Evolutionary conservation across 208 protist genomes (phyloP).

Genomic region (Endotrypanum monterogeii): DNA sequence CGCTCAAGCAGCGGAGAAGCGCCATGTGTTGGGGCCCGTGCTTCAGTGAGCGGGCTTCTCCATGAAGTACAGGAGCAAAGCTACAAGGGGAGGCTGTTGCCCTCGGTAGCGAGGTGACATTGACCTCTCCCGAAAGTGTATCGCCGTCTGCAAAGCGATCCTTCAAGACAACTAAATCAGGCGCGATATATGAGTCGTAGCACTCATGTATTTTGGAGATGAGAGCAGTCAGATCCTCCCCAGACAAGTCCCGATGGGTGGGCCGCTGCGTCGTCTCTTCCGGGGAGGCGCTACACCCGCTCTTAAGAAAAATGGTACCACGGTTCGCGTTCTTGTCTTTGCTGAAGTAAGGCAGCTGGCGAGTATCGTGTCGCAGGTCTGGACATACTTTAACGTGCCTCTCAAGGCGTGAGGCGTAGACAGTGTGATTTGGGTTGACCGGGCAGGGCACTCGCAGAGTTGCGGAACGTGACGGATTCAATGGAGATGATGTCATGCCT

Average conservation of each 20-base stretch:
- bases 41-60: conserved; percentile 41
- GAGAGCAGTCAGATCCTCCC: conserved; percentile 20
- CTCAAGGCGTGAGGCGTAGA: conserved; percentile 57
- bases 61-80: not conserved
- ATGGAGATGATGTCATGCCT: not conserved
- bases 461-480: not conserved
- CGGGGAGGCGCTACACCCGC: not conserved
- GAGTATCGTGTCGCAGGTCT: conserved; percentile 55
- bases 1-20: conserved; percentile 52
- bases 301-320: conserved; percentile 7
- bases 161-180: conserved; percentile 24
- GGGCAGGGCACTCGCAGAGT: conserved; percentile 65
- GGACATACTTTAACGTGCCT: conserved; percentile 76
- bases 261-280: not conserved
- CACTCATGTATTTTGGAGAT: conserved; percentile 24
- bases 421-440: conserved; percentile 79
- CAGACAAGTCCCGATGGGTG: conserved; percentile 30
- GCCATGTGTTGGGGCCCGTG: conserved; percentile 67
- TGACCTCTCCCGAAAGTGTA: not conserved
- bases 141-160: not conserved
- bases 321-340: conserved; percentile 50
- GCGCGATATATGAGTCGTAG: conserved; percentile 26
- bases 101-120: not conserved
- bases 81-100: not conserved
- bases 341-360: conserved; percentile 51